Base-by-base conservation (phyloP, 495 filamentous ascomycete species). In the Penicillium egyptiacum region DNA sequence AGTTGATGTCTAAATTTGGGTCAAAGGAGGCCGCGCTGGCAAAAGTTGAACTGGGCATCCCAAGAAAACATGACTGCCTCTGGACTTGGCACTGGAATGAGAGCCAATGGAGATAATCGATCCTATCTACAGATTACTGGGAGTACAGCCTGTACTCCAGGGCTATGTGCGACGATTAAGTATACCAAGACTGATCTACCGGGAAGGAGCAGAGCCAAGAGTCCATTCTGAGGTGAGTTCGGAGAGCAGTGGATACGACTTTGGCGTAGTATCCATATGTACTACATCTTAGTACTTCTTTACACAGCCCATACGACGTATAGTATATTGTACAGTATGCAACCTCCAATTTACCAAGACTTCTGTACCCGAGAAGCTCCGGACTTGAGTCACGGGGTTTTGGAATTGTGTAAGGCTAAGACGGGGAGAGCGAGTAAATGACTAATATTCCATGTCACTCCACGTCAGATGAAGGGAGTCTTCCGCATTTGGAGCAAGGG, bases 111-210 rank as follows among this genome's bases (percentile, higher is more conserved):
- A 22, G 10, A 42, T 6, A n/a, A 19, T 30, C 23, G 2, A 40
- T 39, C 47, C 31, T 35, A 45, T 37, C 20, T 37, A 51, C 50
- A 25, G 9, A 25, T 14, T 16, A 40, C 17, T 47, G 16, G 14
- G 3, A 10, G 25, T 28, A 16, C 43, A 28, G 43, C 43, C 25
- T 46, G 48, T 50, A 39, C 28, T 30, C 28, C 28, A 30, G 28
- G 28, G 28, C 48, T 3, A 22, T 8, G 30, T 10, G 12, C 50
- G 31, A 22, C 37, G 42, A 35, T 31, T 17, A 55, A 39, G 57
- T 52, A 55, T 61, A 65, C 59, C 59, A 62, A 57, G 56, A 62
- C 55, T 40, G 62, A 64, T 64, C 62, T 57, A 46, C 62, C 62
- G 55, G 46, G 40, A 57, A 40, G 39, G 8, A 33, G 23, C 40